These are phyloP conservation scores for Clitocybe nebularis DNA, from an alignment of 1,284 basidiomycete genomes.

Conservation along the genomic window DNA sequence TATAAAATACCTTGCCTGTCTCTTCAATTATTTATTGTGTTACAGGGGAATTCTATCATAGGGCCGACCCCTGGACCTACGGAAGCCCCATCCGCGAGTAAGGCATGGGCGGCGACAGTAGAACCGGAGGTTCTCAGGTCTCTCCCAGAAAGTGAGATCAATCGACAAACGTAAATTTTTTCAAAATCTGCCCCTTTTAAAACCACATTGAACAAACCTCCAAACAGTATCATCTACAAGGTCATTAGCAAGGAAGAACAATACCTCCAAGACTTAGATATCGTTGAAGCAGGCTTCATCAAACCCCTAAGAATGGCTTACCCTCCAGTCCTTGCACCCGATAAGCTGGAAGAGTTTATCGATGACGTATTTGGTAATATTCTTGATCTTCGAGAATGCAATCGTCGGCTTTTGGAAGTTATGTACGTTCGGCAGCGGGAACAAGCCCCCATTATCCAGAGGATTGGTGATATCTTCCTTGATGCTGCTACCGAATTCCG, in stretches of 20 bases:
- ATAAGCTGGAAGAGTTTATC: slow-evolving; percentile 74
- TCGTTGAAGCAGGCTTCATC: slow-evolving; percentile 84
- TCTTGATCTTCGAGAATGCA: slow-evolving; percentile 78
- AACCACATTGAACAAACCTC: too few species aligned
- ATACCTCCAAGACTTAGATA: slow-evolving; percentile 86
- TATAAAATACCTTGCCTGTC: slow-evolving; percentile 26
- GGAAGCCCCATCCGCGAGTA: slow-evolving; percentile 12
- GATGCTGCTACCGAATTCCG: slow-evolving; percentile 88
- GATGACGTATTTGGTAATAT: slow-evolving; percentile 88
- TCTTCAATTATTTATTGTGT: background rate
- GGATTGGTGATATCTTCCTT: slow-evolving; percentile 89
- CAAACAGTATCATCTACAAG: slow-evolving; percentile 82
- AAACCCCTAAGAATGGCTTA: slow-evolving; percentile 66
- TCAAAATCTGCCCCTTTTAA: too few species aligned
- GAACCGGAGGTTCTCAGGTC: slow-evolving; percentile 55
- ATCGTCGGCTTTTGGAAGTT: slow-evolving; percentile 77
- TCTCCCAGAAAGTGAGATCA: slow-evolving; percentile 75
- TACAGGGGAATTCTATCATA: slow-evolving; percentile 15
- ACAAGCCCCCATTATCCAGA: slow-evolving; percentile 78
- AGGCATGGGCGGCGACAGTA: slow-evolving; percentile 15
- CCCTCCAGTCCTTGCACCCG: slow-evolving; percentile 65
- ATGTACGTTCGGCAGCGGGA: slow-evolving; percentile 88
- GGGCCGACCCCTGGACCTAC: slow-evolving; percentile 11
- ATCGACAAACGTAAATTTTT: slow-evolving; percentile 69
- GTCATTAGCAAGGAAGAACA: slow-evolving; percentile 89